Evolutionary conservation across 2,329 filamentous ascomycete genomes (phyloP), one percentile per base, ranked within the genome.

Genomic region (Neoascochyta sp.): DNA sequence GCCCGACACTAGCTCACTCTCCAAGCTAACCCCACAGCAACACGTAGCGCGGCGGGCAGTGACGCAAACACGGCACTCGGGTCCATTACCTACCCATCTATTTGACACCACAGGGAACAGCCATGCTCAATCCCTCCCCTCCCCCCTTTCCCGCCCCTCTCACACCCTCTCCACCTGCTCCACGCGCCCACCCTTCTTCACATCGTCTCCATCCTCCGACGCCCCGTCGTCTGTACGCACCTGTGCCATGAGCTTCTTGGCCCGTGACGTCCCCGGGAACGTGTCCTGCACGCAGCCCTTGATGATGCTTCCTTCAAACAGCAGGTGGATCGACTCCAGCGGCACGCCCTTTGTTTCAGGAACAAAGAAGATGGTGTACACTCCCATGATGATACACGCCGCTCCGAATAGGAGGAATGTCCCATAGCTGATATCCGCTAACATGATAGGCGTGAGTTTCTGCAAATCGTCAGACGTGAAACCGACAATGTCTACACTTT

Each of bases 311-410:
- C 59, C 65, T 29, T 68, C 63, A 35, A 69, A 69, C 17, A 69
- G 50, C 27, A 64, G 27, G 29, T 63, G 54, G 10, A 68, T 62
- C 9, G 54, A 62, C 45, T 68, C 66, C 11, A 68, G 49, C 3
- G 63, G 63, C 17, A 68, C 64, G 4, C 56, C 57, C 47, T 65
- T 67, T 13, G 66, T 69, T 44, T 69, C 66, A 0, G 66, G 66
- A 3, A 68, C 58, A 32, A 56, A 67, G 35, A 66, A 56, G 17
- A 69, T 37, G 0, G 60, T 53, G 46, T 64, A 69, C 13, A 68
- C 22, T 13, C 63, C 56, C 66, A 68, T 68, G 21, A 63, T 10
- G 13, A 66, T 54, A 45, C 66, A 69, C 33, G 57, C 60, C 1
- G 50, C 22, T 4, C 65, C 65, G 33, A 69, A 69, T 9, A 67